Conservation (phyloP, 176 grass and related monocot genomes). For the Carex myosuroides region DNA sequence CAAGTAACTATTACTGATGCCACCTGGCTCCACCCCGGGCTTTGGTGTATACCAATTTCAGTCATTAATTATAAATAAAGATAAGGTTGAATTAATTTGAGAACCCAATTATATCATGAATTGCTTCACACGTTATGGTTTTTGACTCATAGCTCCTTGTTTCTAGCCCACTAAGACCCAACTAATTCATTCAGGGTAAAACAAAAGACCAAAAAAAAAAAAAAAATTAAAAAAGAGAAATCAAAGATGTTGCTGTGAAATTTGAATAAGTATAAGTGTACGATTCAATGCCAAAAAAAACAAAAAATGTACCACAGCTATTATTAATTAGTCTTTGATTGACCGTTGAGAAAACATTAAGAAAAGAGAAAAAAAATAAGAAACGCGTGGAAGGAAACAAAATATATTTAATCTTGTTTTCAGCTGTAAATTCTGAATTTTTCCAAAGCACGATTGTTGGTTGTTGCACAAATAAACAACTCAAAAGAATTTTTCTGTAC, state of each 20-base stretch:
- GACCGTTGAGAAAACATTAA: not conserved
- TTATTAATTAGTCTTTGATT: not conserved
- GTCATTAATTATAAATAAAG: not conserved
- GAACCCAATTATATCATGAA: not conserved
- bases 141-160: not conserved
- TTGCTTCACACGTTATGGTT: constrained; percentile 17
- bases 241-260: not conserved
- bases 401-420: not conserved
- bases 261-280: not conserved
- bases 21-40: not conserved
- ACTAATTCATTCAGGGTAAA: too few species aligned
- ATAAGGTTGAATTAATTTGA: not conserved
- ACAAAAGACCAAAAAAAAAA: not conserved
- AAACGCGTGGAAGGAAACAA: not conserved
- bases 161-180: not conserved
- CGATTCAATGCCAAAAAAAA: too few species aligned
- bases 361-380: too few species aligned
- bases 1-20: too few species aligned
- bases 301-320: not conserved
- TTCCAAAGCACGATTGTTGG: not conserved
- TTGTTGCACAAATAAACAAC: not conserved
- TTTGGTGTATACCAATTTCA: not conserved
- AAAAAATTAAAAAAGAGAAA: too few species aligned
- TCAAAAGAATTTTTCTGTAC: too few species aligned
- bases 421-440: not conserved